Evolutionary conservation across 164 flowering plant species (phyloP).

Genomic region (Umbilicus rupestris): DNA sequence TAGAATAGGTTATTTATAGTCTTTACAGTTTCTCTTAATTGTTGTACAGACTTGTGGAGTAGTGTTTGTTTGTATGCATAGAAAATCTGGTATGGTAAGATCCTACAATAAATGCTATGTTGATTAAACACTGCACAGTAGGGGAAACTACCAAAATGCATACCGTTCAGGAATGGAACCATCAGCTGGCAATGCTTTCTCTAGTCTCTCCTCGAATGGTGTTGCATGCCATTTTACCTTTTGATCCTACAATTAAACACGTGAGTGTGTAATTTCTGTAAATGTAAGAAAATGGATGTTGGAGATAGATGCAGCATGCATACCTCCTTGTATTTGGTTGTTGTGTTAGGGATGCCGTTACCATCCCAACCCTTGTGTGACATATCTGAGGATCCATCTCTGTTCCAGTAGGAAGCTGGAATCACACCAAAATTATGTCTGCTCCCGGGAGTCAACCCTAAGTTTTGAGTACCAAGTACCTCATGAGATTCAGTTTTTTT

Average conservation of each 20-base stretch:
- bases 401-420: slow-evolving; percentile 67
- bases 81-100: too few relatives aligned
- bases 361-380: slow-evolving; percentile 82
- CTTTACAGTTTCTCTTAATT: too few relatives aligned
- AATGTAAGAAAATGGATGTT: not conserved
- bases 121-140: not conserved
- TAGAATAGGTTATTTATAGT: too few relatives aligned
- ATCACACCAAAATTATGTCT: slow-evolving; percentile 82
- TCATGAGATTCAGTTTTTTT: slow-evolving; percentile 13
- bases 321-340: slow-evolving; percentile 95
- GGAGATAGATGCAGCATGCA: not conserved
- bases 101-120: too few relatives aligned
- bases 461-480: slow-evolving; percentile 15
- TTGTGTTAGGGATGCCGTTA: slow-evolving; percentile 95
- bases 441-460: slow-evolving; percentile 31
- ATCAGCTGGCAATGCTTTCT: slow-evolving; percentile 87
- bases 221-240: slow-evolving; percentile 97
- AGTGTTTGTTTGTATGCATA: too few relatives aligned
- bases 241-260: slow-evolving; percentile 58
- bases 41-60: too few relatives aligned
- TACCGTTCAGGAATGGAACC: slow-evolving; percentile 51
- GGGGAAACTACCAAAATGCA: not conserved
- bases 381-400: slow-evolving; percentile 32
- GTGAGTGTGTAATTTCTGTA: not conserved
- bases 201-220: slow-evolving; percentile 90